Conservation (phyloP, 164 flowering plant species). For the Cinnamomum micranthum region DNA sequence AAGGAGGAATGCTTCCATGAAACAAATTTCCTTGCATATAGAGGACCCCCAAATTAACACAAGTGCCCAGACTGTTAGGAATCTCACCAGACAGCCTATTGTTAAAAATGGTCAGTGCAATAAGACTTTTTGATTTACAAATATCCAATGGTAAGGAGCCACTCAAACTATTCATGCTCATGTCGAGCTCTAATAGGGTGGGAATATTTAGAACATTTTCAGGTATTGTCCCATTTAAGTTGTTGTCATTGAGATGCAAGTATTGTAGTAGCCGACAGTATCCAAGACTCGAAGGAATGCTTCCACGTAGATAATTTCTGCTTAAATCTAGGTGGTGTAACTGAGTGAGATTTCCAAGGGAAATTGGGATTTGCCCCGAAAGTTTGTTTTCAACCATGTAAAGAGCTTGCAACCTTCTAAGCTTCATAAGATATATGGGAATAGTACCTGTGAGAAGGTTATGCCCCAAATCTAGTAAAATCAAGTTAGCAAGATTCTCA, state of each 20-base stretch:
- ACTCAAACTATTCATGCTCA: conserved; percentile 13
- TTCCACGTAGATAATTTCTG: conserved; percentile 8
- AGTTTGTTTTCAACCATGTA: conserved; percentile 11
- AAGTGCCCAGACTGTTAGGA: conserved; percentile 20
- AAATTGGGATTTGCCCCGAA: conserved; percentile 26
- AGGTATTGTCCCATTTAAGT: conserved; percentile 22
- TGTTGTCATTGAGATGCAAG: conserved; percentile 7
- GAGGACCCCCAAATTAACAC: conserved; percentile 8
- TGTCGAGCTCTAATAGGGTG: conserved; percentile 2
- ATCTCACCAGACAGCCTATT: conserved; percentile 27
- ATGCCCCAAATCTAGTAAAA: conserved; percentile 19
- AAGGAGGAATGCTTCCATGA: conserved; percentile 21
- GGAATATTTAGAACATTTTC: conserved; percentile 11
- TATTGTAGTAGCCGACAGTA: conserved; percentile 14
- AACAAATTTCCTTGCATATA: conserved; percentile 21
- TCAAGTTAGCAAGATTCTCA: conserved; percentile 21
- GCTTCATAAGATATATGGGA: conserved; percentile 23
- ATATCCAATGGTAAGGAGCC: conserved; percentile 22
- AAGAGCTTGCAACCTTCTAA: conserved; percentile 13
- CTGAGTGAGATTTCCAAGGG: conserved; percentile 24
- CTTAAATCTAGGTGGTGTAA: neutral
- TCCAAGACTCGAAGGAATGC: conserved; percentile 14
- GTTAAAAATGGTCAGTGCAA: conserved; percentile 9
- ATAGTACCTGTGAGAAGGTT: conserved; percentile 19
- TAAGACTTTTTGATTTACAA: conserved; percentile 12